Percentiles rank a stretch among this genome's conserved stretches.
Conservation (phyloP, 2,329 filamentous ascomycete genomes). For the Claviceps sp. region DNA sequence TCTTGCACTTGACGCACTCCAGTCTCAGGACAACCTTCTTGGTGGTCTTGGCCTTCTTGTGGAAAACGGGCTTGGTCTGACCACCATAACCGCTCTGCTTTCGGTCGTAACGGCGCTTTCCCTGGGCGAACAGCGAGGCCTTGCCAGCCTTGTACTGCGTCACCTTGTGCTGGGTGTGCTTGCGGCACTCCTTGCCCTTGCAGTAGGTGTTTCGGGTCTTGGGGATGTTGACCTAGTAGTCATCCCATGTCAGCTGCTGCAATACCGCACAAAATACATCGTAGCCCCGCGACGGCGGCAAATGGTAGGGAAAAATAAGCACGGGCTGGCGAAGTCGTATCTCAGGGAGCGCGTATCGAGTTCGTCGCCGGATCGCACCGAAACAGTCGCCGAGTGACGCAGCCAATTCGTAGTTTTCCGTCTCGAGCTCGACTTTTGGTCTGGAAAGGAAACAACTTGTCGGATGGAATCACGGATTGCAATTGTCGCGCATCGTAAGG, state of each 20-base stretch:
- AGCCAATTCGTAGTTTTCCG: not conserved
- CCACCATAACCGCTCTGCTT: constrained; percentile 99
- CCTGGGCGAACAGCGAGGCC: constrained; percentile 92
- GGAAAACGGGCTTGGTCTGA: constrained; percentile 99
- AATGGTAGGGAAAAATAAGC: not conserved
- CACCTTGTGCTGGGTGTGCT: constrained; percentile 86
- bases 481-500: not conserved
- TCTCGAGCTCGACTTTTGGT: not conserved
- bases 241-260: constrained; percentile 4
- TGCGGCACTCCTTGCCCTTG: constrained; percentile 90
- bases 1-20: constrained; percentile 96
- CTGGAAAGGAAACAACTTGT: not conserved
- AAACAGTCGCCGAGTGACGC: not conserved
- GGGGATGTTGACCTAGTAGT: constrained; percentile 79
- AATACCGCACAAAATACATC: not conserved
- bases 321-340: not conserved
- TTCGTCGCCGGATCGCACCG: not conserved
- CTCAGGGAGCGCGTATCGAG: not conserved
- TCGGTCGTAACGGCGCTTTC: constrained; percentile 98
- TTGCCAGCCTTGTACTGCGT: constrained; percentile 97
- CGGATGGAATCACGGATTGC: not conserved
- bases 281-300: not conserved
- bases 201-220: constrained; percentile 96
- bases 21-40: constrained; percentile 99
- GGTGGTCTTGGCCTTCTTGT: constrained; percentile 99